phyloP scores from a whole-genome alignment of 805 yeast species.

The Ogataea saltuana region DNA sequence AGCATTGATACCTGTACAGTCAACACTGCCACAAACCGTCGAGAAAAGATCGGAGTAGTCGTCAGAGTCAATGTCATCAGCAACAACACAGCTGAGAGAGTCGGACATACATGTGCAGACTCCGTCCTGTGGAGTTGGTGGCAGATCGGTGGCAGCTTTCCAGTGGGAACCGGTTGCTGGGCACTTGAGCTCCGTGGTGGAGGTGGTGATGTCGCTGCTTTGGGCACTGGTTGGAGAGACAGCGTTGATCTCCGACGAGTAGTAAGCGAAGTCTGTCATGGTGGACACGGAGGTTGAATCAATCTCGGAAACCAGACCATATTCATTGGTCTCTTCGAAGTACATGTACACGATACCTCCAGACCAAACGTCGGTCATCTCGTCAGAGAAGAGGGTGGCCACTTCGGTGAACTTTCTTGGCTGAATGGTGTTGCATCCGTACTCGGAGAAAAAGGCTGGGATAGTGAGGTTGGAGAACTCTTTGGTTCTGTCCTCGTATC shows the following conservation, averaged over 20 bases:
- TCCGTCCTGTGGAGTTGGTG: slow-evolving; percentile 73
- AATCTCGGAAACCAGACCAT: slow-evolving; percentile 65
- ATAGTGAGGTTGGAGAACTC: slow-evolving; percentile 66
- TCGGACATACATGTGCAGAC: slow-evolving; percentile 64
- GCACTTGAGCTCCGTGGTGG: slow-evolving; percentile 53
- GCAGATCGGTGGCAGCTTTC: slow-evolving; percentile 67
- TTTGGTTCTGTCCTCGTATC: slow-evolving; percentile 63
- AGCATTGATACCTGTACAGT: slow-evolving; percentile 61
- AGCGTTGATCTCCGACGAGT: slow-evolving; percentile 55
- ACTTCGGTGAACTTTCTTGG: slow-evolving; percentile 80
- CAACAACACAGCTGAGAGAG: slow-evolving; percentile 61
- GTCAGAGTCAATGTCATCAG: slow-evolving; percentile 49
- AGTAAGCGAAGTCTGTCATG: slow-evolving; percentile 62
- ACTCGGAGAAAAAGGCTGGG: slow-evolving; percentile 80
- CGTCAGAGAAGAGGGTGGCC: slow-evolving; percentile 56
- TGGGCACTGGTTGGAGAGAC: slow-evolving; percentile 55
- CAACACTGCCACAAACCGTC: slow-evolving; percentile 52
- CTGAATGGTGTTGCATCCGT: slow-evolving; percentile 69
- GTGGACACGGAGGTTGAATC: slow-evolving; percentile 53
- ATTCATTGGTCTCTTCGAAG: slow-evolving; percentile 72
- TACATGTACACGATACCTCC: slow-evolving; percentile 91
- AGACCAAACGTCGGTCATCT: slow-evolving; percentile 85
- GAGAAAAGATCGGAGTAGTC: slow-evolving; percentile 63
- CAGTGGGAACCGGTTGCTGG: slow-evolving; percentile 59
- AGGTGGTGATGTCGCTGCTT: slow-evolving; percentile 40